These are phyloP conservation scores for Xylaria flabelliformis DNA, from an alignment of 495 filamentous ascomycete species.

Conservation along the genomic window DNA sequence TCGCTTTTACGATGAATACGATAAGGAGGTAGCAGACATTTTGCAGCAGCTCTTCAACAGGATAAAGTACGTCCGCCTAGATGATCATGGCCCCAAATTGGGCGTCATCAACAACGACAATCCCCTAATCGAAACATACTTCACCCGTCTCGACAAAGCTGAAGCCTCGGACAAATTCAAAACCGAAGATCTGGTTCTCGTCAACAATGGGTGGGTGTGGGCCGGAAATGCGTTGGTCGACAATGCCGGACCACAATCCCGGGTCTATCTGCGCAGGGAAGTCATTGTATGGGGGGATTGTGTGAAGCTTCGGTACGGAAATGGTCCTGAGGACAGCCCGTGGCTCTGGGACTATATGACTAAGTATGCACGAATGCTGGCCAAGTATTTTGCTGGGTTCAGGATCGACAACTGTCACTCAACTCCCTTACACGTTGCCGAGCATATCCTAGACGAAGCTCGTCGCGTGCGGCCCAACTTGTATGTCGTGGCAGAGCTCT, in stretches of 20 bases:
- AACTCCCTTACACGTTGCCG: conserved; percentile 89
- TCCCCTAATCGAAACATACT: conserved; percentile 94
- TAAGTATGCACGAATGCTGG: conserved; percentile 88
- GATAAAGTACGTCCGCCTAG: conserved; percentile 88
- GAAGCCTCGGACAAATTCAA: conserved; percentile 78
- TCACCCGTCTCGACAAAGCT: conserved; percentile 87
- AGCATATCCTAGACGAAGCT: conserved; percentile 92
- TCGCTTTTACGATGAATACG: conserved; percentile 88
- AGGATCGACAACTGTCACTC: conserved; percentile 99
- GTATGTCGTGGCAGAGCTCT: conserved; percentile 93
- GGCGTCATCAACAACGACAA: conserved; percentile 77
- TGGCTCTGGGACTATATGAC: conserved; percentile 97
- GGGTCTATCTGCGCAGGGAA: conserved; percentile 89
- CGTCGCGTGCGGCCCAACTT: conserved; percentile 85
- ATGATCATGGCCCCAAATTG: conserved; percentile 87
- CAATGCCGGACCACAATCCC: conserved; percentile 87
- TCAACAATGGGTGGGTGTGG: conserved; percentile 99
- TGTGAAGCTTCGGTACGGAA: conserved; percentile 94
- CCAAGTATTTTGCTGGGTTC: conserved; percentile 94
- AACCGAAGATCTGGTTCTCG: conserved; percentile 77
- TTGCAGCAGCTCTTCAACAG: conserved; percentile 92
- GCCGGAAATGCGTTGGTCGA: conserved; percentile 91
- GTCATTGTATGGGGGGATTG: conserved; percentile 99
- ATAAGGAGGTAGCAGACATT: conserved; percentile 79
- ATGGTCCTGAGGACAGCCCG: conserved; percentile 80